Percentiles rank a stretch among this genome's conserved stretches.
These are phyloP conservation scores for Candida loeiensis DNA, from an alignment of 805 yeast species.

Conservation along the genomic window DNA sequence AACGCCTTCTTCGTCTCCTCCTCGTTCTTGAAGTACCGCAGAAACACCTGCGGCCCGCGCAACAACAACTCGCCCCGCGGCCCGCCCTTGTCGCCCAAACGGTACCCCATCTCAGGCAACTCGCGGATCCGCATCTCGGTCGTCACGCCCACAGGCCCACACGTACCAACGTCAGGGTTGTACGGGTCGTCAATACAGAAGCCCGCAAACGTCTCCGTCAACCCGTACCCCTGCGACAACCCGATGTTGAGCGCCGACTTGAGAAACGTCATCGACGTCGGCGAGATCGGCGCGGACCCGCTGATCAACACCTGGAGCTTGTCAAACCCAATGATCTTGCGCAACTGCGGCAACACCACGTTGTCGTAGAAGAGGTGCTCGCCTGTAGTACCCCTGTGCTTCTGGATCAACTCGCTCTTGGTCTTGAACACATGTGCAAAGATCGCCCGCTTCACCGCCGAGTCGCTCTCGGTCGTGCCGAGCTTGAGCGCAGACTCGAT, in stretches of 20 bases:
- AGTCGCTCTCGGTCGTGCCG: conserved; percentile 21
- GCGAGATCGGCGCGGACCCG: conserved; percentile 26
- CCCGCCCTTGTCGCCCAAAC: conserved; percentile 19
- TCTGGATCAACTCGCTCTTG: conserved; percentile 16
- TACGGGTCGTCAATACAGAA: conserved; percentile 15
- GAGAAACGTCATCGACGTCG: conserved; percentile 20
- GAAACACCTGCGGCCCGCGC: conserved; percentile 25
- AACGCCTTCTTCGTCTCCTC: conserved; percentile 21
- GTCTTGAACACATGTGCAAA: conserved; percentile 17
- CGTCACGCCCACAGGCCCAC: conserved; percentile 20
- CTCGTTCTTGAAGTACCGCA: conserved; percentile 23
- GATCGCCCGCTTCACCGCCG: conserved; percentile 15
- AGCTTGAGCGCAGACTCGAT: conserved; percentile 23
- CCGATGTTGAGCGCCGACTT: conserved; percentile 25
- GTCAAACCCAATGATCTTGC: conserved; percentile 32
- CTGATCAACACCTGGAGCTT: conserved; percentile 21
- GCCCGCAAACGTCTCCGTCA: conserved; percentile 30
- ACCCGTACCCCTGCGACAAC: conserved; percentile 33
- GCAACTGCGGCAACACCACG: conserved; percentile 29
- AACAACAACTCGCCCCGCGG: conserved; percentile 27
- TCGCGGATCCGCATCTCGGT: conserved; percentile 21
- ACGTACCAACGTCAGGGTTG: conserved; percentile 22
- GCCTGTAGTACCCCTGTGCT: conserved; percentile 17
- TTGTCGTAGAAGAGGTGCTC: conserved; percentile 16
- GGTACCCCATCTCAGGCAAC: conserved; percentile 25